These are phyloP conservation scores for Acacia concinna DNA, from an alignment of 331 rosid genomes.

Conservation along the genomic window DNA sequence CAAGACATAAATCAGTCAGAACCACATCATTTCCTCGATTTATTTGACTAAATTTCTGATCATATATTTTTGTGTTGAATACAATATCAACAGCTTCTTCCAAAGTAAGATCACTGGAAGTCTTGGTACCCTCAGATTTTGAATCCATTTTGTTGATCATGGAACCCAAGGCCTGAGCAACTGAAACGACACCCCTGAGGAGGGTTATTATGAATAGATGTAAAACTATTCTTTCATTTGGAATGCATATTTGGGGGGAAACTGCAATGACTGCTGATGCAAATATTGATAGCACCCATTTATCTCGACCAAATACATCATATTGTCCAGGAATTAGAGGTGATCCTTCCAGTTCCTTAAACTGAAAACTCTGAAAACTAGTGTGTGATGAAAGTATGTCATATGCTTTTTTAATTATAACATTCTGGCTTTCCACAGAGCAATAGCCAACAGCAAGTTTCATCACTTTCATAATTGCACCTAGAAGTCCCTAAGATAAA, in stretches of 20 bases:
- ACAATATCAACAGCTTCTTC: constrained; percentile 80
- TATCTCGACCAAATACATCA: constrained; percentile 54
- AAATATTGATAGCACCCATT: constrained; percentile 70
- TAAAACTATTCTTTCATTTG: constrained; percentile 54
- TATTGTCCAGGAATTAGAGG: constrained; percentile 49
- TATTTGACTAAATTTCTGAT: constrained; percentile 38
- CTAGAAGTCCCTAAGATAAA: constrained; percentile 69
- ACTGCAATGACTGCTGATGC: constrained; percentile 72
- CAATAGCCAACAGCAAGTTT: constrained; percentile 69
- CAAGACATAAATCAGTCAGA: constrained; percentile 68
- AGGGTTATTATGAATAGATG: constrained; percentile 59
- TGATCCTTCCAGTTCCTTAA: constrained; percentile 51
- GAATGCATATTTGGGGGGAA: constrained; percentile 55
- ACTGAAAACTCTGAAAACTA: constrained; percentile 50
- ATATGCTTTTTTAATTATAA: constrained; percentile 65
- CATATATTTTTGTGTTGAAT: constrained; percentile 49
- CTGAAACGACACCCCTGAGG: constrained; percentile 72
- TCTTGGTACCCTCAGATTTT: constrained; percentile 43
- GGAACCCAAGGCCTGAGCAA: constrained; percentile 94
- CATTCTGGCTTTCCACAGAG: constrained; percentile 67
- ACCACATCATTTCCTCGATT: constrained; percentile 47
- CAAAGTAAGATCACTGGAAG: constrained; percentile 48
- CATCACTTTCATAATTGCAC: constrained; percentile 68
- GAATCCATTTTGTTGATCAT: constrained; percentile 70
- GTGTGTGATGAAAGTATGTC: constrained; percentile 53